These are phyloP conservation scores for Furcasterigmium furcatum DNA, from an alignment of 2,329 filamentous ascomycete genomes.

Conservation along the genomic window DNA sequence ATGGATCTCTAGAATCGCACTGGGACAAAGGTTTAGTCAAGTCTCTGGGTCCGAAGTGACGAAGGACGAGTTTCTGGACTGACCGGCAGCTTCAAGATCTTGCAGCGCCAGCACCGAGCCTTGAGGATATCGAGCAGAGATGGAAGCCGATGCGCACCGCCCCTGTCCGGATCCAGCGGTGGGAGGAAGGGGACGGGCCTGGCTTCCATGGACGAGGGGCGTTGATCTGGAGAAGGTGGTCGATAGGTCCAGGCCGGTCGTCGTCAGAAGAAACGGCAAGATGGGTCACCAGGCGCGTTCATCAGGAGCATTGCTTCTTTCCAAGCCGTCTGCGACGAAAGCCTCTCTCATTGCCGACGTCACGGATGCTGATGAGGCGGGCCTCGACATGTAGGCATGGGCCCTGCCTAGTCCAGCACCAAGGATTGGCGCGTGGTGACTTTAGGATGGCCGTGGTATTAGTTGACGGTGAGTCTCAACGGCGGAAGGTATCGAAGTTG, in stretches of 20 bases:
- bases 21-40: slow-evolving; percentile 15
- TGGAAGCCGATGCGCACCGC: slow-evolving; percentile 37
- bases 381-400: too few species aligned
- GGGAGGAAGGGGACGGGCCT: not conserved
- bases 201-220: not conserved
- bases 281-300: not conserved
- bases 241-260: too few species aligned
- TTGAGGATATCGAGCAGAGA: slow-evolving; percentile 50
- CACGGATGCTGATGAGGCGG: not conserved
- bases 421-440: too few species aligned
- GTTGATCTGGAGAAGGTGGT: too few species aligned
- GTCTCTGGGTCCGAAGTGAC: not conserved
- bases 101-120: slow-evolving; percentile 51
- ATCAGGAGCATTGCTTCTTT: not conserved
- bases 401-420: too few species aligned
- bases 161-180: not conserved
- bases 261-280: too few species aligned
- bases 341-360: not conserved
- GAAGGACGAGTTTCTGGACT: slow-evolving; percentile 11
- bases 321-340: not conserved
- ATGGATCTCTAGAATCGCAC: slow-evolving; percentile 51
- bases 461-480: too few species aligned
- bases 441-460: too few species aligned
- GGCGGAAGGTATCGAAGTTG: too few species aligned
- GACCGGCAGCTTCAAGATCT: slow-evolving; percentile 42